These are phyloP conservation scores for Neurospora africana DNA, from an alignment of 495 filamentous ascomycete genomes.

Conservation along the genomic window DNA sequence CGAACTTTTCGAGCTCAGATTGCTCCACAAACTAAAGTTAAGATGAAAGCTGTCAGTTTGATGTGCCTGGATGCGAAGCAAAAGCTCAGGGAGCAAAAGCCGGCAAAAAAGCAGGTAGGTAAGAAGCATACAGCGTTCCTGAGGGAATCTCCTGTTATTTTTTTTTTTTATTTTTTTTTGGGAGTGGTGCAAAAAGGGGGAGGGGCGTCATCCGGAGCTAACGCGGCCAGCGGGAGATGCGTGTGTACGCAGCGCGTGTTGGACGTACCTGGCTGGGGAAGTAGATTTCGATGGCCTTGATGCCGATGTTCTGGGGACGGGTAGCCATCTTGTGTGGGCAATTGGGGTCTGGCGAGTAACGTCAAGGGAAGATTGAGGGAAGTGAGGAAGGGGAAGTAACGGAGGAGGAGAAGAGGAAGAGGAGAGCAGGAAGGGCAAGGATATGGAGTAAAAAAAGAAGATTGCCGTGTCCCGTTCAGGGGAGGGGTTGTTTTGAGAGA, in stretches of 20 bases:
- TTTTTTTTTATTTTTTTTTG: no score
- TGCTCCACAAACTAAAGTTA: constrained; percentile 84
- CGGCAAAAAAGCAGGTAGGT: not conserved
- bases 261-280: constrained; percentile 82
- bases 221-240: not conserved
- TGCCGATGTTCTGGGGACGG: constrained; percentile 92
- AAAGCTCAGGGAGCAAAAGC: not conserved
- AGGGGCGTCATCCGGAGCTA: not conserved
- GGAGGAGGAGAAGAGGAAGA: not conserved
- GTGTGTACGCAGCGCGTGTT: not conserved
- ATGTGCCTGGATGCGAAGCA: constrained; percentile 7
- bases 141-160: not conserved
- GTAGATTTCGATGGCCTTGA: constrained; percentile 99
- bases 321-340: constrained; percentile 54
- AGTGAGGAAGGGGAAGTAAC: constrained; percentile 7
- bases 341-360: constrained; percentile 12
- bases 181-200: not conserved
- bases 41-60: constrained; percentile 17
- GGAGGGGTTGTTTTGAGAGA: not conserved
- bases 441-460: not conserved
- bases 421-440: not conserved
- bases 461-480: not conserved
- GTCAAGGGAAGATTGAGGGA: not conserved
- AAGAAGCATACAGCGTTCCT: not conserved
- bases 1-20: constrained; percentile 91